phyloP scores from a whole-genome alignment of 306 rosid species.

The Dalbergia cochinchinensis region DNA sequence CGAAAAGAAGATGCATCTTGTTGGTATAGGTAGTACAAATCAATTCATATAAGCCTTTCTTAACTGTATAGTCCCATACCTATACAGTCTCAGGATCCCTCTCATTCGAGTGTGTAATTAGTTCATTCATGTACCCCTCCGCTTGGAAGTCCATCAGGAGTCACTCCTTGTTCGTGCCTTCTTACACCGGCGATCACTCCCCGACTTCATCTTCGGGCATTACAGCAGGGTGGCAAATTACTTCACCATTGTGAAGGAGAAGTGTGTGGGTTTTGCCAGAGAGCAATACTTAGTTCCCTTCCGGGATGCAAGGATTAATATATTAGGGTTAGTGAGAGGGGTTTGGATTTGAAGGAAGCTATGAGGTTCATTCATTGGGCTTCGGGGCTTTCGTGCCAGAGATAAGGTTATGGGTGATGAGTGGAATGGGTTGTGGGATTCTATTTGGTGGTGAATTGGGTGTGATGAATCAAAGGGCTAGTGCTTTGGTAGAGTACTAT shows the following conservation, averaged over 20 bases:
- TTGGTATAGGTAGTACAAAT: too few relatives aligned
- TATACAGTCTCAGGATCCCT: too few relatives aligned
- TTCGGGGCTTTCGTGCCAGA: slow-evolving; percentile 55
- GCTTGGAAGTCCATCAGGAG: too few relatives aligned
- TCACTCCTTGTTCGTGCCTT: too few relatives aligned
- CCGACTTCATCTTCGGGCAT: too few relatives aligned
- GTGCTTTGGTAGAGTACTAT: slow-evolving; percentile 55
- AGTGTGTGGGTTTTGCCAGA: slow-evolving; percentile 63
- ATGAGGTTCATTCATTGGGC: slow-evolving; percentile 58
- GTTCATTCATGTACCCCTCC: too few relatives aligned
- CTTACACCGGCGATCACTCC: too few relatives aligned
- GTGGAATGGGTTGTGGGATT: slow-evolving; percentile 18
- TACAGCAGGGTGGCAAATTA: too few relatives aligned
- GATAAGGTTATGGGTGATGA: slow-evolving; percentile 36
- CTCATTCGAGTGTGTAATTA: too few relatives aligned
- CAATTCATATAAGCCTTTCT: too few relatives aligned
- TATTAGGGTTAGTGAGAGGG: slow-evolving; percentile 43
- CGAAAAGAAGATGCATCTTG: too few relatives aligned
- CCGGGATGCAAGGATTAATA: slow-evolving; percentile 71
- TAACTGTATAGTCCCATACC: too few relatives aligned
- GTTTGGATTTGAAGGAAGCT: slow-evolving; percentile 50
- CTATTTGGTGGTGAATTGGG: slow-evolving; percentile 30
- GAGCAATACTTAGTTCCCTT: slow-evolving; percentile 70
- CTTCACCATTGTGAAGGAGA: slow-evolving; percentile 43
- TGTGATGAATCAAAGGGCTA: slow-evolving; percentile 58